Conservation (phyloP, 352 stramenopile species). For the Phytopythium aichiense region DNA sequence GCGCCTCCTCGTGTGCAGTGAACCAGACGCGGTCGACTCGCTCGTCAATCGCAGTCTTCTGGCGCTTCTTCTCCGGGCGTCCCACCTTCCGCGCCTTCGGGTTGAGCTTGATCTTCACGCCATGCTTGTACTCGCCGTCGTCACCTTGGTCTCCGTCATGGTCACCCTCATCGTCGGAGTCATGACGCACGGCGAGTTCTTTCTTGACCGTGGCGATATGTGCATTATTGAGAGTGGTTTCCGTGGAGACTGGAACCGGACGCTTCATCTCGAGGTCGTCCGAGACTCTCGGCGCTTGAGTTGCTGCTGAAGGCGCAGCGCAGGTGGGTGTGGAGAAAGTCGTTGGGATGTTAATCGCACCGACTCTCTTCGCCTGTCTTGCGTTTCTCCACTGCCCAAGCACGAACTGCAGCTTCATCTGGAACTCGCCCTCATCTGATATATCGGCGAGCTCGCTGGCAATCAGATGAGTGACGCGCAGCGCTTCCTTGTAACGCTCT, state of each 20-base stretch:
- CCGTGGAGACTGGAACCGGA: neutral
- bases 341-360: neutral
- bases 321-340: neutral
- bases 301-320: neutral
- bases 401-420: constrained; percentile 10
- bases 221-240: no score
- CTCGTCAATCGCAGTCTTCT: neutral
- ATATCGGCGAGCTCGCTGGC: constrained; percentile 17
- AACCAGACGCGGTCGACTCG: neutral
- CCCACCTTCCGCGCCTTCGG: neutral
- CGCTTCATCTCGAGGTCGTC: neutral
- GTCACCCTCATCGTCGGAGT: neutral
- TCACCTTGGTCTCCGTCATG: neutral
- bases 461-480: constrained; percentile 14
- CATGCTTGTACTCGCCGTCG: neutral
- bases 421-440: constrained; percentile 10
- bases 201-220: neutral
- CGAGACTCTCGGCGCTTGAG: neutral
- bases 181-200: neutral
- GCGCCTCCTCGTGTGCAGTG: neutral
- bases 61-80: neutral
- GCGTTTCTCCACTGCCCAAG: constrained; percentile 14
- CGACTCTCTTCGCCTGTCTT: neutral
- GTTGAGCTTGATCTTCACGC: neutral
- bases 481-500: constrained; percentile 17